Evolutionary conservation across 441 rosid genomes (phyloP).

Genomic region (Pelargonium citronellum): DNA sequence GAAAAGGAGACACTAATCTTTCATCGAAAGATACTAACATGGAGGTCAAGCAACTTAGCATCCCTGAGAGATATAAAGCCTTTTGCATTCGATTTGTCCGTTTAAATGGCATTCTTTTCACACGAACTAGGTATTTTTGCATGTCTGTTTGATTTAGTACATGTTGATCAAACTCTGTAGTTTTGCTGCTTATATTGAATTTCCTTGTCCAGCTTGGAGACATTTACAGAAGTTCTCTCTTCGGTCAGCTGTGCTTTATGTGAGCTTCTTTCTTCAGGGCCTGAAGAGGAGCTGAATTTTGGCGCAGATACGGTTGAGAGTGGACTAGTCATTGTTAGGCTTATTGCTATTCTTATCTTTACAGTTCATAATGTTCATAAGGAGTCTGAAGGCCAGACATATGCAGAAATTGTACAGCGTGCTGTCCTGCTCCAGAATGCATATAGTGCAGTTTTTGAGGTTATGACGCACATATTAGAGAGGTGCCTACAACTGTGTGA

Average conservation of each 20-base stretch:
- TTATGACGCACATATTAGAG: conserved; percentile 55
- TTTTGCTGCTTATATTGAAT: not conserved
- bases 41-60: conserved; percentile 46
- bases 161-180: conserved; percentile 9
- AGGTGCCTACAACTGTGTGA: conserved; percentile 56
- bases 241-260: conserved; percentile 49
- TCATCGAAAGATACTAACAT: conserved; percentile 39
- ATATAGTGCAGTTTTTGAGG: conserved; percentile 61
- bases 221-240: conserved; percentile 66
- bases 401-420: conserved; percentile 88
- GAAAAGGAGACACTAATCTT: conserved; percentile 42
- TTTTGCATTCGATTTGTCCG: conserved; percentile 79
- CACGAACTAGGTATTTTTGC: conserved; percentile 64
- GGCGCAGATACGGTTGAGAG: conserved; percentile 60
- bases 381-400: conserved; percentile 74
- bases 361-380: conserved; percentile 63
- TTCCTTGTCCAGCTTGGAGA: conserved; percentile 67
- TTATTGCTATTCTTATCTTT: conserved; percentile 62
- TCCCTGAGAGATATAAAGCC: conserved; percentile 42
- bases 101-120: conserved; percentile 80
- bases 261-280: conserved; percentile 65
- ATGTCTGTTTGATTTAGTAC: not conserved
- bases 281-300: conserved; percentile 56
- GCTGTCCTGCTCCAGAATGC: conserved; percentile 81
- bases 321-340: conserved; percentile 59